Evolutionary conservation across 2,329 filamentous ascomycete genomes (phyloP).

Genomic region (Fusarium sambucinum): DNA sequence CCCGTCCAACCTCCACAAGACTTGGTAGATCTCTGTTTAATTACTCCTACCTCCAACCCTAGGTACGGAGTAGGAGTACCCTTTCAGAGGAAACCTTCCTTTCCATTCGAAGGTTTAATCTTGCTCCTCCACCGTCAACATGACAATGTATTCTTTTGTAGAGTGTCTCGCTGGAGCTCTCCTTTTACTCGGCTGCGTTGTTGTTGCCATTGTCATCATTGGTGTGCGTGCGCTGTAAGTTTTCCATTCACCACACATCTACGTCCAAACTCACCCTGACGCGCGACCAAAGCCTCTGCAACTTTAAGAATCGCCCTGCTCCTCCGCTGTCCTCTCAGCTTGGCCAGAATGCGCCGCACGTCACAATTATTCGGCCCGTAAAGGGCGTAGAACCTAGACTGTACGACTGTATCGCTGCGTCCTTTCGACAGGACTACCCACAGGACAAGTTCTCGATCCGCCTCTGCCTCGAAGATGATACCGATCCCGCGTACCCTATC

Average conservation of each 20-base stretch:
- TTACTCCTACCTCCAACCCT: slow-evolving; percentile 9
- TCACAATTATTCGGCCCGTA: slow-evolving; percentile 92
- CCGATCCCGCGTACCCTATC: slow-evolving; percentile 82
- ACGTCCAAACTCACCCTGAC: slow-evolving; percentile 8
- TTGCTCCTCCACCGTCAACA: background rate
- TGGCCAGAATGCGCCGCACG: slow-evolving; percentile 72
- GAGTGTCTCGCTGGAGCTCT: slow-evolving; percentile 61
- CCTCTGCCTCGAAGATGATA: slow-evolving; percentile 81
- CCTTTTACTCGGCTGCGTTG: slow-evolving; percentile 64
- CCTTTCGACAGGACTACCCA: slow-evolving; percentile 86
- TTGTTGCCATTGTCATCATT: slow-evolving; percentile 67
- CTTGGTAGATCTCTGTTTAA: slow-evolving; percentile 18
- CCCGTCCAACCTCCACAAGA: slow-evolving; percentile 5
- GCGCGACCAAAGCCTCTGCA: slow-evolving; percentile 58
- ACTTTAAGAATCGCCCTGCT: slow-evolving; percentile 64
- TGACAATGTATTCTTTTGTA: slow-evolving; percentile 48
- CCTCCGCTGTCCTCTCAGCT: slow-evolving; percentile 65
- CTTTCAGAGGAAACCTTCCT: background rate
- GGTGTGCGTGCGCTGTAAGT: slow-evolving; percentile 69
- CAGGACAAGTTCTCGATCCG: slow-evolving; percentile 79
- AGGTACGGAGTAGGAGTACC: background rate
- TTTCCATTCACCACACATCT: background rate
- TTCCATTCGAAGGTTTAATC: slow-evolving; percentile 3
- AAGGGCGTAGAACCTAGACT: slow-evolving; percentile 92
- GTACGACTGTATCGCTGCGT: slow-evolving; percentile 91